Base-by-base conservation (phyloP, 768 basidiomycete genomes). In the Lactarius quietus region DNA sequence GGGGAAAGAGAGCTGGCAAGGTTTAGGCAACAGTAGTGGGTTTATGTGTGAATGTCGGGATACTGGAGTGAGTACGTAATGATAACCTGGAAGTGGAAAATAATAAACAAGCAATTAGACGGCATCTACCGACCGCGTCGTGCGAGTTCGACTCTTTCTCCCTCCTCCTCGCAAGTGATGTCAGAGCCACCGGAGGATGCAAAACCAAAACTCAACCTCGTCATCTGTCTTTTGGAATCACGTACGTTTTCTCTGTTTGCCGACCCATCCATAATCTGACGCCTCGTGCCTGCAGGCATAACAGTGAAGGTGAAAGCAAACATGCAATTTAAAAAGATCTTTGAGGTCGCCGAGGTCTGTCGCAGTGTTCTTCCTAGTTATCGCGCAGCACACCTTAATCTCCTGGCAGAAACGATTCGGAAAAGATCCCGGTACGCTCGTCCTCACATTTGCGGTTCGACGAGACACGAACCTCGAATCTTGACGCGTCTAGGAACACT, bases 291-390 rank as follows among this genome's bases (percentile, higher is more conserved):
- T n/a, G 18, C 17, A 68, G 68, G 52, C 23, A 29, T 66, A 2
- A 68, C 68, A 1, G 68, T 68, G 3, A 68, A 68, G 36, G 68
- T 68, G 23, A 68, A 68, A n/a, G 68, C 68, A 17, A 68, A 62
- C 45, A 68, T 68, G 68, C 68, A 51, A 10, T 68, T 68, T 31
- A 68, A 62, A 58, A 68, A 68, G 9, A 68, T 66, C 14, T 68
- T 68, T 26, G 68, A 68, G 17, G 68, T 67, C 1, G 68, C 68
- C 23, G 68, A 68, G 65, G 68, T 68, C 18, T 45, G 65, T 51
- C 2, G 14, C n/a, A 33, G 33, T 0, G 23, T 41, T 15, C 20
- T 26, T 57, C 29, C n/a, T 3, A 10, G 26, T 35, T 3, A n/a
- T 33, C 29, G 1, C 33, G 23, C 39, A 20, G 9, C 59, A 45